Evolutionary conservation across 768 basidiomycete species (phyloP).

Genomic region (Aureoboletus auriporus): DNA sequence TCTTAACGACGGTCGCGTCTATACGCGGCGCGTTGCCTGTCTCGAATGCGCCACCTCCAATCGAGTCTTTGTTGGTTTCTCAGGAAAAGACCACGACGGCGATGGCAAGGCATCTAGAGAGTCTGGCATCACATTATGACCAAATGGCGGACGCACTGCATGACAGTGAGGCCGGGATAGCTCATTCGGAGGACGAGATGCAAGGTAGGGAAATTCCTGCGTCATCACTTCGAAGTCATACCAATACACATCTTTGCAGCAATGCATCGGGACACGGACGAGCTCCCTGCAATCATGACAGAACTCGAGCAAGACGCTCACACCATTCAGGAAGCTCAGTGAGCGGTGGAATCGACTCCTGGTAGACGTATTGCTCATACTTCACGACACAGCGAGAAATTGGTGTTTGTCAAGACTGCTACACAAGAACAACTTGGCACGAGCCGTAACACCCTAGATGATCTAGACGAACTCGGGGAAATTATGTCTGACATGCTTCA

Average conservation of each 20-base stretch:
- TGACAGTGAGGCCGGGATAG: slow-evolving; percentile 66
- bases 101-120: slow-evolving; percentile 77
- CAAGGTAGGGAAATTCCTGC: slow-evolving; percentile 40
- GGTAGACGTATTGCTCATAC: slow-evolving; percentile 1
- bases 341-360: slow-evolving; percentile 21
- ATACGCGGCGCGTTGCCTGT: slow-evolving; percentile 53
- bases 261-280: slow-evolving; percentile 79
- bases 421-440: slow-evolving; percentile 47
- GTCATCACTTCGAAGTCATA: neutral
- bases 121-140: slow-evolving; percentile 69
- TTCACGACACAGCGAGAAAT: slow-evolving; percentile 42
- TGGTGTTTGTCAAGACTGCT: slow-evolving; percentile 41
- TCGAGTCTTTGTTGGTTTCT: slow-evolving; percentile 37
- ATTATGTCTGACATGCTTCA: slow-evolving; percentile 78
- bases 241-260: slow-evolving; percentile 35
- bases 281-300: slow-evolving; percentile 67
- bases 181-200: slow-evolving; percentile 64
- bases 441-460: slow-evolving; percentile 48
- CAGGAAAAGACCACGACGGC: slow-evolving; percentile 55
- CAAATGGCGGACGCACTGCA: slow-evolving; percentile 68
- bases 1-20: slow-evolving; percentile 49
- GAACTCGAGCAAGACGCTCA: slow-evolving; percentile 61
- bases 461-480: slow-evolving; percentile 73
- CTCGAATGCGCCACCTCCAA: slow-evolving; percentile 32
- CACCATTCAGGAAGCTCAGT: slow-evolving; percentile 59